These are phyloP conservation scores for Eustoma russellianum DNA, from an alignment of 257 asterid species.

Conservation along the genomic window DNA sequence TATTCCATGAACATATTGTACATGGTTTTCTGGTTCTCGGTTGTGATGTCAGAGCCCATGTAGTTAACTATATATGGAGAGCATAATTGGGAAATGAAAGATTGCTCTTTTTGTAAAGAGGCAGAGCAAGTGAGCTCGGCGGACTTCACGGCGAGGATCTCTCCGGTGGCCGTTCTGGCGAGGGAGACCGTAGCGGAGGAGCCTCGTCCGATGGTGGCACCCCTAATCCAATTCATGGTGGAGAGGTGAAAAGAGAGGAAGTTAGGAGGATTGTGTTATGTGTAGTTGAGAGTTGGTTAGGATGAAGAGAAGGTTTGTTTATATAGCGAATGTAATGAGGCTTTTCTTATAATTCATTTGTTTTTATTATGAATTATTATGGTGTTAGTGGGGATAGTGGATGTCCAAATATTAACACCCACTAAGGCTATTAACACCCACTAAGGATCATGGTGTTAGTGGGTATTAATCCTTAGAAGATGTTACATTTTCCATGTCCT, in stretches of 20 bases:
- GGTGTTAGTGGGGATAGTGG: too few species aligned
- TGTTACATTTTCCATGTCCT: too few species aligned
- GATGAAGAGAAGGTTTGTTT: constrained; percentile 11
- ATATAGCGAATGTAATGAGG: constrained; percentile 18
- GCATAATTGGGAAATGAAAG: constrained; percentile 40
- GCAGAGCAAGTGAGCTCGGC: constrained; percentile 32
- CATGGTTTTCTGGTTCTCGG: constrained; percentile 6
- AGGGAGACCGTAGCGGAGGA: constrained; percentile 64
- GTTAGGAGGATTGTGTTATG: not conserved
- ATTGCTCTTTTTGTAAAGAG: constrained; percentile 38
- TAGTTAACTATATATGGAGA: constrained; percentile 53
- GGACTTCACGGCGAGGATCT: constrained; percentile 65
- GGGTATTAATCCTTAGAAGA: too few species aligned
- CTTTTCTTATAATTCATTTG: constrained; percentile 15
- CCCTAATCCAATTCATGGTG: constrained; percentile 72
- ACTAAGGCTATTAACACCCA: too few species aligned
- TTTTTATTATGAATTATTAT: too few species aligned
- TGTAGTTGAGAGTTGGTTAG: not conserved
- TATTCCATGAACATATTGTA: constrained; percentile 76
- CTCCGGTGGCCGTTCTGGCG: constrained; percentile 43
- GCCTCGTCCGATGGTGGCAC: constrained; percentile 71
- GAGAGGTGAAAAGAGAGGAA: constrained; percentile 5
- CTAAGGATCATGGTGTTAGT: too few species aligned
- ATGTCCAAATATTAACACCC: too few species aligned
- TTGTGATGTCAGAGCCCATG: constrained; percentile 43